phyloP scores from a whole-genome alignment of 352 stramenopile species.

The Globisporangium irregulare region DNA sequence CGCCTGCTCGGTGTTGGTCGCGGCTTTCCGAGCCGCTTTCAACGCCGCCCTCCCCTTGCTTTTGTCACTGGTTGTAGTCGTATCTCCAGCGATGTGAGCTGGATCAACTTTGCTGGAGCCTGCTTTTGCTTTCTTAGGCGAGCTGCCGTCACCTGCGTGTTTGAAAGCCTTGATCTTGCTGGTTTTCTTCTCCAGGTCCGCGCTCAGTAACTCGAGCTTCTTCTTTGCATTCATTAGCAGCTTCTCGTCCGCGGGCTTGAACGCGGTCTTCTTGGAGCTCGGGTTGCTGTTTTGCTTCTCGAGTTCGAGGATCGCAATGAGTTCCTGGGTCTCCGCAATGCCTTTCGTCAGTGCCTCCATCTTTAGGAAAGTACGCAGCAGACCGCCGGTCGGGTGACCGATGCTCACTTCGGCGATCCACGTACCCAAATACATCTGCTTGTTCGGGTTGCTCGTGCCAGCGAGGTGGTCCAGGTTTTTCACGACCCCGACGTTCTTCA shows the following conservation, averaged over 20 bases:
- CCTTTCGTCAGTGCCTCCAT: slow-evolving; percentile 64
- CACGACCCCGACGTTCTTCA: slow-evolving; percentile 27
- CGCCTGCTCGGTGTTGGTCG: slow-evolving; percentile 28
- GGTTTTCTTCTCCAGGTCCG: slow-evolving; percentile 47
- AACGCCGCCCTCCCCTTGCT: slow-evolving; percentile 1
- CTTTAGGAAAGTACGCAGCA: slow-evolving; percentile 68
- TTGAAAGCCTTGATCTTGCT: slow-evolving; percentile 69
- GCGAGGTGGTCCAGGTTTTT: slow-evolving; percentile 68
- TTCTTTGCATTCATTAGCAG: slow-evolving; percentile 32
- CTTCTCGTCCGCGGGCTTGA: slow-evolving; percentile 34
- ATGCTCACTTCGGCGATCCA: slow-evolving; percentile 88
- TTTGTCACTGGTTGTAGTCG: neutral
- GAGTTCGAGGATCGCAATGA: slow-evolving; percentile 46
- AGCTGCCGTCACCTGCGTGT: slow-evolving; percentile 13
- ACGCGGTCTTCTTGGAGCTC: slow-evolving; percentile 27
- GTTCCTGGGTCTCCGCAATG: slow-evolving; percentile 53
- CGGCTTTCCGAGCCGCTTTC: slow-evolving; percentile 23
- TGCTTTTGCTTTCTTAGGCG: slow-evolving; percentile 10
- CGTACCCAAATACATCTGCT: slow-evolving; percentile 69
- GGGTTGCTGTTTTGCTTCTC: slow-evolving; percentile 34
- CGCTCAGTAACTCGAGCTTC: slow-evolving; percentile 29
- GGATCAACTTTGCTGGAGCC: neutral
- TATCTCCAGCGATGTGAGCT: neutral
- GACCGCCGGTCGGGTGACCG: slow-evolving; percentile 62
- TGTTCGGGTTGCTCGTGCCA: slow-evolving; percentile 32